A percentile compares a stretch with the other conserved stretches of the same genome.
These are phyloP conservation scores for Hordeum marinum DNA, from an alignment of 176 grass and related monocot species.

Conservation along the genomic window DNA sequence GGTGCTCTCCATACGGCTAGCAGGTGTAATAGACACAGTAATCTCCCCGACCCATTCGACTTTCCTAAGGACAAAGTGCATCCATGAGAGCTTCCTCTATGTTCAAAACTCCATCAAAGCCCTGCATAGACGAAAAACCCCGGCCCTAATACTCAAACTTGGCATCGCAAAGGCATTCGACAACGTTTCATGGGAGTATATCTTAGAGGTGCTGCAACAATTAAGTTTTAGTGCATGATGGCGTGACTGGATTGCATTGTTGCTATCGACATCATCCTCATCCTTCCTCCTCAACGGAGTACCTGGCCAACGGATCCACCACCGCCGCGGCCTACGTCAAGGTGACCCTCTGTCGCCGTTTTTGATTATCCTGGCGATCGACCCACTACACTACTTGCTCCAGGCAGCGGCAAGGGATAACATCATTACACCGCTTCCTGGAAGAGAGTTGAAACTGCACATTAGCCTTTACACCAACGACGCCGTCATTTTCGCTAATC, in stretches of 20 bases:
- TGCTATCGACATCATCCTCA: background rate
- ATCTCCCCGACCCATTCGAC: too few relatives aligned
- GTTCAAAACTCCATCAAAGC: too few relatives aligned
- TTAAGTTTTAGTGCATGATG: background rate
- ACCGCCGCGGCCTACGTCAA: background rate
- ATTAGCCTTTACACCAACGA: background rate
- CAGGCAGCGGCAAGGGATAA: too few relatives aligned
- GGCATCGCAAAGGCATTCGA: background rate
- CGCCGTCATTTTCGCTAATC: background rate
- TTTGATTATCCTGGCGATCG: background rate
- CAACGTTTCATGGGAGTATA: background rate
- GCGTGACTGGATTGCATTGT: background rate
- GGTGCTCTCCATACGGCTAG: too few relatives aligned
- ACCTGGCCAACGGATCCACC: accelerated
- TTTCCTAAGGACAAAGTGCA: too few relatives aligned
- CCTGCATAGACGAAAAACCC: too few relatives aligned
- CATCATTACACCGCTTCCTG: accelerated
- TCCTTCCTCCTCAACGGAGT: background rate
- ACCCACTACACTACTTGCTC: background rate
- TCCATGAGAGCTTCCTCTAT: too few relatives aligned
- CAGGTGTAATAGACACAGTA: too few relatives aligned
- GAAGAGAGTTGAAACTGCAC: accelerated
- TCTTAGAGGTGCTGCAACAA: background rate
- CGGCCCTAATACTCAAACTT: background rate
- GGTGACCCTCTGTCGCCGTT: background rate